Conservation (phyloP, 2,329 filamentous ascomycete species). For the Aspergillus tanneri region DNA sequence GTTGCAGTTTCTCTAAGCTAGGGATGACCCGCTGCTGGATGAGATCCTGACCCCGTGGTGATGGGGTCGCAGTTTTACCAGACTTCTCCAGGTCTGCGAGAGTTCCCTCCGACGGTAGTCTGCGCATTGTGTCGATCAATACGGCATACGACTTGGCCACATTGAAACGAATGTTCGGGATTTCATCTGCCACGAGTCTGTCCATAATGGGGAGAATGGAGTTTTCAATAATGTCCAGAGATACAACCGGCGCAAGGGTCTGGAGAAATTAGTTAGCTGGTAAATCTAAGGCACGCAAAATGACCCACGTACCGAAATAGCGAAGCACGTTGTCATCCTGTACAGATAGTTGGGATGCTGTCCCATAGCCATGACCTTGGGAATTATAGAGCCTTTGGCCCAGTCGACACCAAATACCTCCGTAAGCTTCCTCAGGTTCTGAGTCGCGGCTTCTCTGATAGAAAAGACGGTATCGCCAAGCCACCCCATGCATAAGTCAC, state of each 20-base stretch:
- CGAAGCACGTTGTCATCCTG: constrained; percentile 99
- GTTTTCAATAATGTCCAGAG: constrained; percentile 85
- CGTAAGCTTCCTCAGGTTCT: constrained; percentile 96
- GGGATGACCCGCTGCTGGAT: constrained; percentile 85
- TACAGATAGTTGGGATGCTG: constrained; percentile 98
- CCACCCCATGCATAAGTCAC: constrained; percentile 96
- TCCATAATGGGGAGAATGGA: constrained; percentile 96
- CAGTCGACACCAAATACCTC: constrained; percentile 98
- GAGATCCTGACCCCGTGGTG: constrained; percentile 71
- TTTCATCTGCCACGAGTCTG: constrained; percentile 88
- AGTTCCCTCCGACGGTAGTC: constrained; percentile 84
- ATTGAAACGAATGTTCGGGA: constrained; percentile 99
- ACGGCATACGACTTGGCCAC: constrained; percentile 96
- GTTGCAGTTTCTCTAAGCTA: constrained; percentile 90
- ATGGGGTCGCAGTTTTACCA: constrained; percentile 56
- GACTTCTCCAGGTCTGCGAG: constrained; percentile 82
- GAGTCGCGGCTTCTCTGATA: constrained; percentile 93
- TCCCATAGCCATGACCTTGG: constrained; percentile 98
- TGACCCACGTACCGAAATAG: constrained; percentile 75
- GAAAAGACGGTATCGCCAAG: constrained; percentile 98
- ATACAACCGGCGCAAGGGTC: constrained; percentile 92
- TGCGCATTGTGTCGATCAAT: constrained; percentile 86
- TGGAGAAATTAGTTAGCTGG: constrained; percentile 45
- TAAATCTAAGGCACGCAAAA: neutral
- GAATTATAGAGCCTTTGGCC: constrained; percentile 95